Evolutionary conservation across 371 early-diverging fungal genomes (phyloP).

Genomic region (Ecytonucleospora hepatopenaei): DNA sequence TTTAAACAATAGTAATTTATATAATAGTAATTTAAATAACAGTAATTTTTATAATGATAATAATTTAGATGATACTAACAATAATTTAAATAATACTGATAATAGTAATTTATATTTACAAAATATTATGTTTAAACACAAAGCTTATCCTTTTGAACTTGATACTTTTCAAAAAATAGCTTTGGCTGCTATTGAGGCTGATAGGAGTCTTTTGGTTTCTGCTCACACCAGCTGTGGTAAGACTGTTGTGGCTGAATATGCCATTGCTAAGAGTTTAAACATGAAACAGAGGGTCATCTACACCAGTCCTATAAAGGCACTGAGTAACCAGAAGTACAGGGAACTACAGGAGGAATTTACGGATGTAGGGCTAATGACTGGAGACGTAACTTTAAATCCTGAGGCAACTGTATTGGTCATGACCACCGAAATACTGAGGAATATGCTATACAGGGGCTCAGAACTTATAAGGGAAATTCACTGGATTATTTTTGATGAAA

Average conservation of each 20-base stretch:
- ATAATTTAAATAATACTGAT: no score
- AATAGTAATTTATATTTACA: no score
- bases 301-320: slow-evolving; percentile 95
- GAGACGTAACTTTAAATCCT: slow-evolving; percentile 96
- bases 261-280: slow-evolving; percentile 79
- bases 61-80: no score
- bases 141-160: slow-evolving; percentile 76
- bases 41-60: no score
- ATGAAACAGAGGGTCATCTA: slow-evolving; percentile 93
- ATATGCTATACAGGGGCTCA: slow-evolving; percentile 93
- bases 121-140: slow-evolving; percentile 61
- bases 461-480: slow-evolving; percentile 94
- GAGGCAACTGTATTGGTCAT: slow-evolving; percentile 89
- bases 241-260: slow-evolving; percentile 98
- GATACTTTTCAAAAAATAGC: slow-evolving; percentile 93
- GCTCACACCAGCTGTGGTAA: slow-evolving; percentile 99
- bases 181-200: slow-evolving; percentile 74
- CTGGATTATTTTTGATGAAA: slow-evolving; percentile 98
- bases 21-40: no score
- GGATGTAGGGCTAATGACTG: slow-evolving; percentile 98
- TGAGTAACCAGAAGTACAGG: slow-evolving; percentile 96
- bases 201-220: slow-evolving; percentile 86
- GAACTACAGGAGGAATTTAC: slow-evolving; percentile 83
- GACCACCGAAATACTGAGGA: slow-evolving; percentile 98
- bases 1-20: no score